Evolutionary conservation across 2,329 filamentous ascomycete genomes (phyloP).

Genomic region (Lachnellula cervina): DNA sequence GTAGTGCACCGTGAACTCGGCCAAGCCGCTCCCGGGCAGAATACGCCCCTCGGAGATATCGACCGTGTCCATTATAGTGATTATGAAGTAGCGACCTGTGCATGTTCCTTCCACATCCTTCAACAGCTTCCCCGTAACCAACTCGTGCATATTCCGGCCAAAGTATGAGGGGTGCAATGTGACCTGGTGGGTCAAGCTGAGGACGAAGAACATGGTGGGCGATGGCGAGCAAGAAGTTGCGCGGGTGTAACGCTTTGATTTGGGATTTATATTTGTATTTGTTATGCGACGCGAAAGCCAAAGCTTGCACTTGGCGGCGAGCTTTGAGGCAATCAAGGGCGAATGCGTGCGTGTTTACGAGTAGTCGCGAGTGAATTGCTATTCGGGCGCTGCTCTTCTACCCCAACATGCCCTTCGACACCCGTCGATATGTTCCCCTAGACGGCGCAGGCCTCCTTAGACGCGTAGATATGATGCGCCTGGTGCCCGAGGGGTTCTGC

Average conservation of each 20-base stretch:
- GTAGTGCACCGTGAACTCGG: constrained; percentile 92
- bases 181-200: constrained; percentile 92
- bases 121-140: constrained; percentile 83
- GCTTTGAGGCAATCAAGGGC: not conserved
- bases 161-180: constrained; percentile 97
- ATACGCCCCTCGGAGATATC: constrained; percentile 93
- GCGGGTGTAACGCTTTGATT: not conserved
- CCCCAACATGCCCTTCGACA: constrained; percentile 10
- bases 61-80: constrained; percentile 95
- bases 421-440: constrained; percentile 17
- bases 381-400: constrained; percentile 5
- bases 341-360: not conserved
- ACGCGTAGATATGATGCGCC: constrained; percentile 23
- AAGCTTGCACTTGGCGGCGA: not conserved
- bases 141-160: constrained; percentile 84
- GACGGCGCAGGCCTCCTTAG: constrained; percentile 13
- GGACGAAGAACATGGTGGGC: constrained; percentile 88
- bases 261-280: not conserved
- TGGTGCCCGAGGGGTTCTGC: constrained; percentile 21
- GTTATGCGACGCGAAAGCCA: not conserved
- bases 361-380: constrained; percentile 10
- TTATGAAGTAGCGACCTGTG: constrained; percentile 94
- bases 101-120: constrained; percentile 94
- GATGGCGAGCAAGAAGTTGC: not conserved
- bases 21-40: constrained; percentile 82